phyloP scores from a whole-genome alignment of 2,329 filamentous ascomycete genomes.

The Talaromyces piceae region DNA sequence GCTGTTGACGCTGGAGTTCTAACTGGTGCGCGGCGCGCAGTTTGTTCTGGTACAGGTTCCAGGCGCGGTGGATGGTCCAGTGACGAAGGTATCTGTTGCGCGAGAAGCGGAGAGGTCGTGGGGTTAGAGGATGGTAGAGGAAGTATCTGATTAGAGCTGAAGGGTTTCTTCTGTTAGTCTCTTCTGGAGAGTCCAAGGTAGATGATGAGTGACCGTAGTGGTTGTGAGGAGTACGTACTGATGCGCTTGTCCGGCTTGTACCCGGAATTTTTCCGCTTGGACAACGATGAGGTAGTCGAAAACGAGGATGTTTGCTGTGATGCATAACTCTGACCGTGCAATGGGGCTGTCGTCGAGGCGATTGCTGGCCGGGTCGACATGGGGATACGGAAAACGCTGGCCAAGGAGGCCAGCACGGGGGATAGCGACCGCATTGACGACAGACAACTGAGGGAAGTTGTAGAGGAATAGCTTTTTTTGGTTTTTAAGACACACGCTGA shows the following conservation, averaged over 20 bases:
- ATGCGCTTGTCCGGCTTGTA: slow-evolving; percentile 34
- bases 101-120: slow-evolving; percentile 76
- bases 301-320: slow-evolving; percentile 22
- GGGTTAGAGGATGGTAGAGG: slow-evolving; percentile 60
- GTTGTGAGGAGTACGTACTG: slow-evolving; percentile 26
- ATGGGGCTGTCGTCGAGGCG: slow-evolving; percentile 12
- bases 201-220: neutral
- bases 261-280: slow-evolving; percentile 30
- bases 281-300: slow-evolving; percentile 31
- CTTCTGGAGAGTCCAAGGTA: neutral
- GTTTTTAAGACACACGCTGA: too few species aligned
- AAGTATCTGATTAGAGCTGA: slow-evolving; percentile 63
- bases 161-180: slow-evolving; percentile 6
- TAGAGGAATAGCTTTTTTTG: too few species aligned
- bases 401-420: slow-evolving; percentile 37
- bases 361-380: slow-evolving; percentile 16
- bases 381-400: slow-evolving; percentile 36
- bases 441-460: too few species aligned
- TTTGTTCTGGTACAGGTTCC: slow-evolving; percentile 70
- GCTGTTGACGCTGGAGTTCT: slow-evolving; percentile 72
- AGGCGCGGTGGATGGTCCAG: slow-evolving; percentile 98
- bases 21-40: slow-evolving; percentile 56
- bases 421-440: slow-evolving; percentile 21
- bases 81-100: slow-evolving; percentile 83
- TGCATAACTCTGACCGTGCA: neutral